A percentile compares a stretch with the other conserved stretches of the same genome.
These are phyloP conservation scores for Brassica napus DNA, from an alignment of 345 rosid species.

Conservation along the genomic window Da-Ae NC_063451.1:17951501-17952000, in stretches of 20 bases:
- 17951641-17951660: neutral
- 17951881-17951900: conserved; percentile 21
- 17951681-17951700: neutral
- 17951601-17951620: neutral
- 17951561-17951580: neutral
- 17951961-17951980: conserved; percentile 62
- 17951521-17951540: conserved; percentile 50
- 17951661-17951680: neutral
- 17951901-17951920: conserved; percentile 14
- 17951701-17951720: neutral
- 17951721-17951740: neutral
- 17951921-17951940: conserved; percentile 15
- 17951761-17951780: neutral
- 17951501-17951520: conserved; percentile 99
- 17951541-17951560: neutral
- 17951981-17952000: conserved; percentile 63
- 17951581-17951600: neutral
- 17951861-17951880: conserved; percentile 9
- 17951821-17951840: neutral
- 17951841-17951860: conserved; percentile 3
- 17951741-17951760: neutral
- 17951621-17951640: neutral
- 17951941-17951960: conserved; percentile 55
- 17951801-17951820: conserved; percentile 15
- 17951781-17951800: conserved; percentile 19